Conservation (phyloP, 2,329 filamentous ascomycete species). For the Elsinoe ampelina region DNA sequence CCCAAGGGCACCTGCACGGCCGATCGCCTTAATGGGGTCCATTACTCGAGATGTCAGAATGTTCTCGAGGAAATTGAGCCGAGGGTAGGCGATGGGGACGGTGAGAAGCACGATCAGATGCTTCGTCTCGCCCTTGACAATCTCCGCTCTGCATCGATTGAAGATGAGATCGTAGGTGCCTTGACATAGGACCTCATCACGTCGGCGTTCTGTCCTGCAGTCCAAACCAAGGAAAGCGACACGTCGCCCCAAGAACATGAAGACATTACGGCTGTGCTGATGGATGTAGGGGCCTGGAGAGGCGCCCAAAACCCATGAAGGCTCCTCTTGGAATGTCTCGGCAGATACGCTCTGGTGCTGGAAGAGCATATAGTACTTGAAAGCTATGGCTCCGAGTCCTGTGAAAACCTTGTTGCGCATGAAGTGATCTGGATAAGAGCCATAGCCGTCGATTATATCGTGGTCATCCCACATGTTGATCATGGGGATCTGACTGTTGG, state of each 20-base stretch:
- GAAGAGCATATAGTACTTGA: conserved; percentile 98
- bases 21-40: conserved; percentile 81
- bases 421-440: conserved; percentile 83
- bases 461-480: conserved; percentile 98
- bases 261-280: conserved; percentile 74
- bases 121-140: conserved; percentile 74
- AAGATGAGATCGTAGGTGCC: conserved; percentile 81
- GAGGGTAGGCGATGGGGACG: conserved; percentile 47
- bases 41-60: conserved; percentile 73
- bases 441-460: conserved; percentile 61
- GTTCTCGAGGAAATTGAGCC: conserved; percentile 51
- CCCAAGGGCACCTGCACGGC: conserved; percentile 70
- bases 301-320: conserved; percentile 79
- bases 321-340: conserved; percentile 74
- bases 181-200: conserved; percentile 68
- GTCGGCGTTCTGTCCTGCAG: conserved; percentile 81
- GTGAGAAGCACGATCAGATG: conserved; percentile 83
- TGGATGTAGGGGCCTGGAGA: conserved; percentile 82
- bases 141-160: conserved; percentile 72
- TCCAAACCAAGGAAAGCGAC: conserved; percentile 81
- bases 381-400: conserved; percentile 81
- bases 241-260: conserved; percentile 70
- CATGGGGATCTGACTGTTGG: conserved; percentile 92
- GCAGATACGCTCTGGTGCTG: conserved; percentile 82
- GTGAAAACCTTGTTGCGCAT: conserved; percentile 87